Evolutionary conservation across 768 basidiomycete genomes (phyloP).

Genomic region (Suillus subaureus): DNA sequence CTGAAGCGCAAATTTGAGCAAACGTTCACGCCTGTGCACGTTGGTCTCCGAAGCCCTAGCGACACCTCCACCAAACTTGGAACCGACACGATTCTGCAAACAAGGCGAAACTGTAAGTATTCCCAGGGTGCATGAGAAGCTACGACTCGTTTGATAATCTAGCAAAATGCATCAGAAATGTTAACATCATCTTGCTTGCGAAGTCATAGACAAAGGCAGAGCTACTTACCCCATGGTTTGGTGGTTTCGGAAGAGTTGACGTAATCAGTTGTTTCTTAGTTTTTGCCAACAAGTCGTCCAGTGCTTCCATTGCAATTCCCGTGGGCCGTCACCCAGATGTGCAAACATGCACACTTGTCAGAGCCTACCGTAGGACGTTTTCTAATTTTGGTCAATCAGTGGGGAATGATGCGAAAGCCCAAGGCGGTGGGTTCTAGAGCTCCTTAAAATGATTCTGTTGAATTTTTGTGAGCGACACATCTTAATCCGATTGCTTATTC

Average conservation of each 20-base stretch:
- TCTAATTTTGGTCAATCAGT: constrained; percentile 53
- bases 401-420: constrained; percentile 63
- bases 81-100: constrained; percentile 88
- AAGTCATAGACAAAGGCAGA: constrained; percentile 1
- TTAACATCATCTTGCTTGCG: neutral
- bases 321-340: neutral
- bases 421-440: constrained; percentile 82
- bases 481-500: constrained; percentile 11
- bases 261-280: neutral
- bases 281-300: neutral
- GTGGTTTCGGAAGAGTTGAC: neutral
- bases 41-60: constrained; percentile 95
- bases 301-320: neutral
- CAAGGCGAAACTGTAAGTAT: constrained; percentile 14
- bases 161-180: constrained; percentile 4
- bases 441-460: constrained; percentile 69
- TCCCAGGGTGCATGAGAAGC: neutral
- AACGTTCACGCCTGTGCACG: constrained; percentile 91
- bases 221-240: neutral
- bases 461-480: constrained; percentile 58
- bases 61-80: constrained; percentile 95
- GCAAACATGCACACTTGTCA: constrained; percentile 46
- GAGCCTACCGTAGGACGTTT: constrained; percentile 57
- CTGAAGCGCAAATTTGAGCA: constrained; percentile 93
- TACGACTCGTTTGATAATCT: constrained; percentile 67